These are phyloP conservation scores for Calocybe cyanea DNA, from an alignment of 768 basidiomycete genomes.

Conservation along the genomic window DNA sequence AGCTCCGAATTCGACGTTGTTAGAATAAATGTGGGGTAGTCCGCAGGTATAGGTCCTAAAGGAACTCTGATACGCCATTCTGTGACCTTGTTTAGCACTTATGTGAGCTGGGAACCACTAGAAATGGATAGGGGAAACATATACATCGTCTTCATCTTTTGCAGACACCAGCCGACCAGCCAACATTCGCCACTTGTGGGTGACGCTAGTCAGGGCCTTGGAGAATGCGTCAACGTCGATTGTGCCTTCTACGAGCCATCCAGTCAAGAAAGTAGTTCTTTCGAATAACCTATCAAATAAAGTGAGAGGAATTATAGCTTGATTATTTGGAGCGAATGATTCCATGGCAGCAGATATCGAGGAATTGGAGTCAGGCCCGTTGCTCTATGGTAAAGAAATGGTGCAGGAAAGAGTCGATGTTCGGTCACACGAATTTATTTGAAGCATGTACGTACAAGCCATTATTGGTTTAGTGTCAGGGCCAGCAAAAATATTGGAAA, in stretches of 20 bases:
- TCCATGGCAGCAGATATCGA: slow-evolving; percentile 2
- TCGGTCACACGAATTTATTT: no score
- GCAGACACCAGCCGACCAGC: slow-evolving; percentile 25
- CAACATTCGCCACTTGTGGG: slow-evolving; percentile 29
- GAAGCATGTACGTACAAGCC: no score
- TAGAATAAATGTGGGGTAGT: slow-evolving; percentile 32
- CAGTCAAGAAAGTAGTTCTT: slow-evolving; percentile 34
- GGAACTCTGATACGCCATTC: slow-evolving; percentile 36
- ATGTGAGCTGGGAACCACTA: not conserved
- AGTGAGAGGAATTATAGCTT: slow-evolving; percentile 27
- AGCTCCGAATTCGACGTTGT: slow-evolving; percentile 29
- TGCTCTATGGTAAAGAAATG: no score
- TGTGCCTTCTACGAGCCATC: slow-evolving; percentile 39
- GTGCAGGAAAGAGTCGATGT: no score
- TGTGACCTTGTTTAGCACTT: slow-evolving; percentile 18
- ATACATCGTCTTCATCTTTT: slow-evolving; percentile 17
- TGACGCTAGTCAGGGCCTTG: slow-evolving; percentile 27
- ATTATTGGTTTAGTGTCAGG: no score
- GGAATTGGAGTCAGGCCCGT: no score
- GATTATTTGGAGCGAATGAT: slow-evolving; percentile 2
- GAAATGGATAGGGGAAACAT: slow-evolving; percentile 3
- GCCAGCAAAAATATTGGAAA: no score
- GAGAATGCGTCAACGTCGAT: slow-evolving; percentile 30
- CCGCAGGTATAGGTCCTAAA: slow-evolving; percentile 26
- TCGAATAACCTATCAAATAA: slow-evolving; percentile 35